These are phyloP conservation scores for Pascua sp. DNA, from an alignment of 1,284 basidiomycete species.

Conservation along the genomic window DNA sequence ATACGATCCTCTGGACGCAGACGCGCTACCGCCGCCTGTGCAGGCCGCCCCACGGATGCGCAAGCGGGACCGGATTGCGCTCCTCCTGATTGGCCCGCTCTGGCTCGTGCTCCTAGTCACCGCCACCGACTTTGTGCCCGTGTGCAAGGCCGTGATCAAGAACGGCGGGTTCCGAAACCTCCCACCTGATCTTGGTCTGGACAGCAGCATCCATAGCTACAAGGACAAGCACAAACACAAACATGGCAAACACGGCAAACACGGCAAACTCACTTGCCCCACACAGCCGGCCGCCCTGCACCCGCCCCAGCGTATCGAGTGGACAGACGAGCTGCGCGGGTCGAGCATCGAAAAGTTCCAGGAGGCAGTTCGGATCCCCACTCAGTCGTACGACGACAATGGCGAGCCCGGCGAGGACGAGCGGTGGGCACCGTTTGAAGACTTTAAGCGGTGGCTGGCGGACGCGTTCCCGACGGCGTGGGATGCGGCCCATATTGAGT, in stretches of 20 bases:
- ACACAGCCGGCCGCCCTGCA: slow-evolving; percentile 34
- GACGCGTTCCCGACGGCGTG: slow-evolving; percentile 39
- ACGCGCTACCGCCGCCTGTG: too few relatives aligned
- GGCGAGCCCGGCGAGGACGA: slow-evolving; percentile 44
- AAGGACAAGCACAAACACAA: background rate
- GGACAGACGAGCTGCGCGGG: slow-evolving; percentile 31
- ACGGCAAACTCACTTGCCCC: slow-evolving; percentile 28
- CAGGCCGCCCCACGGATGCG: too few relatives aligned
- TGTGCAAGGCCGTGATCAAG: too few relatives aligned
- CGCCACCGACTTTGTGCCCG: too few relatives aligned
- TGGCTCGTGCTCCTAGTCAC: too few relatives aligned
- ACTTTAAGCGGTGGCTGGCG: slow-evolving; percentile 45
- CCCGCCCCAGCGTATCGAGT: slow-evolving; percentile 31
- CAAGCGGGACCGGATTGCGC: too few relatives aligned
- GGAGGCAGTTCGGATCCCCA: slow-evolving; percentile 44
- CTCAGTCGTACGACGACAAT: slow-evolving; percentile 47
- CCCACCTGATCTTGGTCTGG: too few relatives aligned
- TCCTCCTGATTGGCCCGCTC: too few relatives aligned
- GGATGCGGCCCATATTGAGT: slow-evolving; percentile 38
- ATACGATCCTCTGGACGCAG: too few relatives aligned
- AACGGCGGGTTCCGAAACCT: too few relatives aligned
- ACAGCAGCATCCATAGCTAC: background rate
- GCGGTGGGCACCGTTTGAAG: slow-evolving; percentile 46
- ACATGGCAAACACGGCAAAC: background rate
- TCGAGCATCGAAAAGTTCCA: slow-evolving; percentile 30